Evolutionary conservation across 2,329 filamentous ascomycete species (phyloP).

Genomic region (Calonectria hawksworthii): DNA sequence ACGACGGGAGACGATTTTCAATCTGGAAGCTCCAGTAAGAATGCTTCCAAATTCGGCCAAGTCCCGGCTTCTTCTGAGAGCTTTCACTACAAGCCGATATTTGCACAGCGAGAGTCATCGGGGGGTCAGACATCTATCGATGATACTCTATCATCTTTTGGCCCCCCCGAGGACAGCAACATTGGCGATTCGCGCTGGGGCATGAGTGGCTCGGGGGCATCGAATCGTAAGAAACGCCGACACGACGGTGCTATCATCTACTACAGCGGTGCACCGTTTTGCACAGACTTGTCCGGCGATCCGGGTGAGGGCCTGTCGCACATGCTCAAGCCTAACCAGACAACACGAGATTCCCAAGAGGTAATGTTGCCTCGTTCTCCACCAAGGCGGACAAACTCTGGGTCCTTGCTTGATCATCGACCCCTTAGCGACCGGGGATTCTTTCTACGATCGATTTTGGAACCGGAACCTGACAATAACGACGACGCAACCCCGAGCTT

Average conservation of each 20-base stretch:
- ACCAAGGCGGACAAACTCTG: conserved; percentile 61
- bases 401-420: conserved; percentile 63
- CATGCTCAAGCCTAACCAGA: conserved; percentile 61
- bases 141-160: conserved; percentile 64
- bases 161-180: conserved; percentile 63
- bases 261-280: conserved; percentile 85
- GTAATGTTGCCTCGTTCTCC: conserved; percentile 40
- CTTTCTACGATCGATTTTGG: conserved; percentile 34
- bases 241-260: conserved; percentile 85
- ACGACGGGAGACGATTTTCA: conserved; percentile 51
- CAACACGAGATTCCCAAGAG: conserved; percentile 43
- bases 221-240: conserved; percentile 65
- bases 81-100: conserved; percentile 76
- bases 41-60: conserved; percentile 57
- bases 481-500: conserved; percentile 47
- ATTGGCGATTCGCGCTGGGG: conserved; percentile 62
- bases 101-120: conserved; percentile 64
- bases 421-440: conserved; percentile 61
- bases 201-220: conserved; percentile 63
- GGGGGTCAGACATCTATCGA: conserved; percentile 63
- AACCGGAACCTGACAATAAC: conserved; percentile 48
- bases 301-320: conserved; percentile 63
- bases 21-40: conserved; percentile 54
- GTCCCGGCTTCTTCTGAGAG: conserved; percentile 57
- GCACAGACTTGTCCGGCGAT: conserved; percentile 83